Evolutionary conservation across 2,329 filamentous ascomycete genomes (phyloP).

Genomic region (Aspergillus sp.): DNA sequence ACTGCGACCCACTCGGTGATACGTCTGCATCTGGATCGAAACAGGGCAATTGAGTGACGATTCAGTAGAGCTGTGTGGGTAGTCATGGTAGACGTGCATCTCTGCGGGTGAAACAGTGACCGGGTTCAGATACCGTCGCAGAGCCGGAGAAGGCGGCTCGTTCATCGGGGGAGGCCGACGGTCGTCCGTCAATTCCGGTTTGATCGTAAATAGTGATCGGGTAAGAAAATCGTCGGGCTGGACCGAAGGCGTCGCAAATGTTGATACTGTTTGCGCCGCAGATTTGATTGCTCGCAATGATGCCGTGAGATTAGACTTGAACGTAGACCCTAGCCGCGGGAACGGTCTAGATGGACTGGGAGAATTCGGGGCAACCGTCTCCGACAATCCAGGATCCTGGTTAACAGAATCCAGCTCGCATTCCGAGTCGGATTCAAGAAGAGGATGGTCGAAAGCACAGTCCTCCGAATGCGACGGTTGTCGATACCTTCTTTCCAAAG

Average conservation of each 20-base stretch:
- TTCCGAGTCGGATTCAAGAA: slow-evolving; percentile 40
- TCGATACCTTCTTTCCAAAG: slow-evolving; percentile 40
- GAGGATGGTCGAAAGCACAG: slow-evolving; percentile 54
- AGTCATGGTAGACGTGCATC: slow-evolving; percentile 40
- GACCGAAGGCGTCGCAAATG: slow-evolving; percentile 48
- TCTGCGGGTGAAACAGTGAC: slow-evolving; percentile 43
- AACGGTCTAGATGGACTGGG: slow-evolving; percentile 26
- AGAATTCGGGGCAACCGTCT: slow-evolving; percentile 10
- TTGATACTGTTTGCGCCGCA: slow-evolving; percentile 57
- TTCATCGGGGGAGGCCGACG: slow-evolving; percentile 53
- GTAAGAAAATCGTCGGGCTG: slow-evolving; percentile 58
- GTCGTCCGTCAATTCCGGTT: slow-evolving; percentile 56
- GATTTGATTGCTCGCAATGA: slow-evolving; percentile 59
- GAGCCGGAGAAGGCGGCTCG: slow-evolving; percentile 51
- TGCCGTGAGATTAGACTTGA: slow-evolving; percentile 61
- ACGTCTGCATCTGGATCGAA: slow-evolving; percentile 61
- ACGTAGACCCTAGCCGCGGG: slow-evolving; percentile 44
- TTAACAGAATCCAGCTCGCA: slow-evolving; percentile 9
- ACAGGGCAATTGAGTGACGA: slow-evolving; percentile 38
- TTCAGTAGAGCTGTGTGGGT: slow-evolving; percentile 29
- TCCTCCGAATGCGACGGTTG: slow-evolving; percentile 50
- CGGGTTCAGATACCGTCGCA: slow-evolving; percentile 59
- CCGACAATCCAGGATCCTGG: slow-evolving; percentile 6
- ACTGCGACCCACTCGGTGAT: slow-evolving; percentile 35
- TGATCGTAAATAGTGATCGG: slow-evolving; percentile 52